These are phyloP conservation scores for Arabidopsis thaliana DNA, from an alignment of 345 rosid genomes.

Conservation along the genomic window TAIR10.1 NC_003074.8:1060501-1061000, in stretches of 20 bases:
- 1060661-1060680: no score
- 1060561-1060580: constrained; percentile 6
- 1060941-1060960: neutral
- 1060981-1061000: neutral
- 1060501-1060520: no score
- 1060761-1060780: no score
- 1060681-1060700: no score
- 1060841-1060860: neutral
- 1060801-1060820: neutral
- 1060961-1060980: neutral
- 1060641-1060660: no score
- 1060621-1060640: neutral
- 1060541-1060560: no score
- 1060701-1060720: no score
- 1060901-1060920: neutral
- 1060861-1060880: neutral
- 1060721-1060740: no score
- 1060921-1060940: neutral
- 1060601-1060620: neutral
- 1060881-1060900: neutral
- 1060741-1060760: no score
- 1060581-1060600: constrained; percentile 1
- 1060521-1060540: no score
- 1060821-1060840: neutral
- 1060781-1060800: no score